Percentiles rank a stretch among this genome's conserved stretches.
phyloP scores from a whole-genome alignment of 1,139 yeast genomes.

The Blastobotrys buckinghamii region DNA sequence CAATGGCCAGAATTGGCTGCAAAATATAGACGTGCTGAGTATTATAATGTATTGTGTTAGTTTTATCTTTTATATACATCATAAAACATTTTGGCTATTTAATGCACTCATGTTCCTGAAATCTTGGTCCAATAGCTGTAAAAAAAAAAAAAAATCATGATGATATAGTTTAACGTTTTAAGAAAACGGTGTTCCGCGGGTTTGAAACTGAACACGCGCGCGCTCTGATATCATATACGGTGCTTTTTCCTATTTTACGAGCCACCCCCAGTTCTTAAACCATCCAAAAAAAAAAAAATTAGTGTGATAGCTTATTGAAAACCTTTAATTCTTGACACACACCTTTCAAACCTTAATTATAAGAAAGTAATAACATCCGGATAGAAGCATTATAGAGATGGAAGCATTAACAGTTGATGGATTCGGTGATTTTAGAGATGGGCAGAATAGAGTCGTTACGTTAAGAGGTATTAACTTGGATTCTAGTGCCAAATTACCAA shows the following conservation, averaged over 20 bases:
- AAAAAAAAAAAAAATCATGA: too few relatives aligned
- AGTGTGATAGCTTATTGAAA: too few relatives aligned
- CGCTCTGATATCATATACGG: too few relatives aligned
- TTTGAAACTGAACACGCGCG: too few relatives aligned
- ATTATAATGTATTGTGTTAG: slow-evolving; percentile 66
- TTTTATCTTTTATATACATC: neutral
- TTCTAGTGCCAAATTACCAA: slow-evolving; percentile 63
- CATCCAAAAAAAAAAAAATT: too few relatives aligned
- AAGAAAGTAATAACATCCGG: neutral
- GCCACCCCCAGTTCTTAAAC: too few relatives aligned
- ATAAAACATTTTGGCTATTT: too few relatives aligned
- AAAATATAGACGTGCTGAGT: slow-evolving; percentile 60
- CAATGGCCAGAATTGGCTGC: slow-evolving; percentile 75
- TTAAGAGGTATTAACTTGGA: slow-evolving; percentile 77
- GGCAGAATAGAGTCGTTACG: slow-evolving; percentile 48
- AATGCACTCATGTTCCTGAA: too few relatives aligned
- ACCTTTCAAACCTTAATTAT: neutral
- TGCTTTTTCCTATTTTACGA: too few relatives aligned
- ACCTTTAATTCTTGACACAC: neutral
- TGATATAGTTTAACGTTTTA: too few relatives aligned
- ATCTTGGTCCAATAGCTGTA: too few relatives aligned
- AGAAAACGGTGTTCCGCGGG: too few relatives aligned
- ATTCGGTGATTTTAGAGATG: slow-evolving; percentile 55
- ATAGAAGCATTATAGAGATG: neutral
- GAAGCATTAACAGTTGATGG: slow-evolving; percentile 31